phyloP scores from a whole-genome alignment of 768 basidiomycete genomes.

The Termitomyces sp. region DNA sequence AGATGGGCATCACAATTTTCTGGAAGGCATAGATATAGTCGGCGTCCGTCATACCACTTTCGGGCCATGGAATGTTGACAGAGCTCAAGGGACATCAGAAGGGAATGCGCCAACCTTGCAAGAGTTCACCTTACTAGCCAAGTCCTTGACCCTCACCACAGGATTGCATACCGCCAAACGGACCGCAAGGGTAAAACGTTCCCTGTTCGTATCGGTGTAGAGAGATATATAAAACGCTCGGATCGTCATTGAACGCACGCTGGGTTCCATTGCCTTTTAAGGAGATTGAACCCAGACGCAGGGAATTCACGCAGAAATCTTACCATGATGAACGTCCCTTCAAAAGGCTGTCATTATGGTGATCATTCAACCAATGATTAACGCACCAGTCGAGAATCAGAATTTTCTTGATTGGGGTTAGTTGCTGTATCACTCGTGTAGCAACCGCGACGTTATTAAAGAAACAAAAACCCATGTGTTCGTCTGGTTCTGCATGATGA shows the following conservation, averaged over 20 bases:
- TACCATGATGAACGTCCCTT: constrained; percentile 88
- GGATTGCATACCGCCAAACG: constrained; percentile 82
- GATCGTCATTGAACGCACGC: constrained; percentile 91
- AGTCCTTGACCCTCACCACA: constrained; percentile 80
- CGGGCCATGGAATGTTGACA: constrained; percentile 96
- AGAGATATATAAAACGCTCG: constrained; percentile 88
- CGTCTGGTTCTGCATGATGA: constrained; percentile 97
- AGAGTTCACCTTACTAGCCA: constrained; percentile 64
- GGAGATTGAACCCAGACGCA: constrained; percentile 1
- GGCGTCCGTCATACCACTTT: constrained; percentile 82
- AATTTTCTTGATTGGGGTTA: constrained; percentile 69
- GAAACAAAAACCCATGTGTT: constrained; percentile 99
- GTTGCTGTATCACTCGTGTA: constrained; percentile 70
- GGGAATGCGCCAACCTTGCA: constrained; percentile 1
- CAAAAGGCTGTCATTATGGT: not conserved
- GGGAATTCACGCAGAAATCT: constrained; percentile 2
- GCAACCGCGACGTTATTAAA: constrained; percentile 98
- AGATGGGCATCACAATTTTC: constrained; percentile 93
- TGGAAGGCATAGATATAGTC: constrained; percentile 98
- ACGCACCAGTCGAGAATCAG: constrained; percentile 93
- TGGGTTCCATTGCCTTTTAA: constrained; percentile 93
- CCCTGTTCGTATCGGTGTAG: constrained; percentile 94
- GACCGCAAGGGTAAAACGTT: constrained; percentile 87
- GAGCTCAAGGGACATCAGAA: constrained; percentile 44
- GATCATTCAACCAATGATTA: not conserved